Percentiles rank a stretch among this genome's conserved stretches.
These are phyloP conservation scores for Penicillium psychrosexuale DNA, from an alignment of 2,329 filamentous ascomycete species.

Conservation along the genomic window DNA sequence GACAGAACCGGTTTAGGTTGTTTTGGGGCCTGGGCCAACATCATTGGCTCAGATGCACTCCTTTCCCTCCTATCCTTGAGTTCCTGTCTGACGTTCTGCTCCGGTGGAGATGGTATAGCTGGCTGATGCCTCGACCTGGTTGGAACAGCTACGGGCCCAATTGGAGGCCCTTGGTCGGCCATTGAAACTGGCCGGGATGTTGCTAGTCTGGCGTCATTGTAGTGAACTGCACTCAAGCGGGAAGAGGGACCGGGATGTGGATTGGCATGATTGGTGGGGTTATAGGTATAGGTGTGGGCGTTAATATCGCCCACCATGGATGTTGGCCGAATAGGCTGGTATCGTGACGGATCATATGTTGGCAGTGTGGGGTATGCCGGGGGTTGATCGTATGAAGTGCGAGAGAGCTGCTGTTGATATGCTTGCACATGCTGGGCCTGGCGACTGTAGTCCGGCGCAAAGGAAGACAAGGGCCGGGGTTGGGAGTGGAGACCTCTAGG, in stretches of 20 bases:
- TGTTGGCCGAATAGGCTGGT: constrained; percentile 21
- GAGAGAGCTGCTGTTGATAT: constrained; percentile 13
- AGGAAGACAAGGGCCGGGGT: constrained; percentile 25
- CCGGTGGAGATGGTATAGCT: constrained; percentile 10
- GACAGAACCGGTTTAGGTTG: constrained; percentile 36
- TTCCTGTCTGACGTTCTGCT: background rate
- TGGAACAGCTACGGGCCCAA: background rate
- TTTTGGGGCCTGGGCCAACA: constrained; percentile 12
- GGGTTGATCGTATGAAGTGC: constrained; percentile 24
- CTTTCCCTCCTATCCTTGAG: constrained; percentile 17
- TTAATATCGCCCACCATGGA: constrained; percentile 6
- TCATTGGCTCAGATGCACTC: constrained; percentile 22
- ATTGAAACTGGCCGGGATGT: constrained; percentile 14
- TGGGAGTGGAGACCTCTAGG: constrained; percentile 16
- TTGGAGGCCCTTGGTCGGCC: background rate
- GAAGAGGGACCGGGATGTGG: constrained; percentile 16
- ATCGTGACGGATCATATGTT: constrained; percentile 36
- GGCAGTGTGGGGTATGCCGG: constrained; percentile 30
- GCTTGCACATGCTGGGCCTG: constrained; percentile 10
- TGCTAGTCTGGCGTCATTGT: constrained; percentile 17
- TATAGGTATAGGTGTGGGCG: constrained; percentile 7
- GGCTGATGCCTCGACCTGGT: constrained; percentile 7
- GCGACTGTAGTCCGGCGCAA: constrained; percentile 21
- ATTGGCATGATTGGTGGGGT: constrained; percentile 1
- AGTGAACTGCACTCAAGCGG: constrained; percentile 21